A percentile compares a stretch with the other conserved stretches of the same genome.
These are phyloP conservation scores for Sclerotinia borealis DNA, from an alignment of 2,329 filamentous ascomycete genomes.

Conservation along the genomic window DNA sequence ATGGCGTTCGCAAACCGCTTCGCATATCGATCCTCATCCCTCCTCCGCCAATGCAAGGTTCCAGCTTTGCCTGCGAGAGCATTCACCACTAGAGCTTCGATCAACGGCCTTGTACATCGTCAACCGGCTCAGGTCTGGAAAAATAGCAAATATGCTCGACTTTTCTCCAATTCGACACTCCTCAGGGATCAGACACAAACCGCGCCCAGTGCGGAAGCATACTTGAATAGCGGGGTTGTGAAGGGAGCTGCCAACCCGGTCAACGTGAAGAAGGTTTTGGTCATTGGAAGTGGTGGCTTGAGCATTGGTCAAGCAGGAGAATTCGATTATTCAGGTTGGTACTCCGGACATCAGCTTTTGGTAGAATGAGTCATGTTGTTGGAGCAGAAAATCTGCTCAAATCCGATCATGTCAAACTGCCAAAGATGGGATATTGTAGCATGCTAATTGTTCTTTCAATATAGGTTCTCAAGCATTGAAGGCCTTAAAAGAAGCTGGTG, in stretches of 20 bases:
- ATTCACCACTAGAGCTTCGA: constrained; percentile 29
- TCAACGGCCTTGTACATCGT: constrained; percentile 23
- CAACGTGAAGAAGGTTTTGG: constrained; percentile 92
- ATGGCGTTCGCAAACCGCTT: constrained; percentile 33
- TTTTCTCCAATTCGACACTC: constrained; percentile 29
- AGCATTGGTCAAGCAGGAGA: constrained; percentile 97
- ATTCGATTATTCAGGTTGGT: constrained; percentile 91
- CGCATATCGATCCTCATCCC: constrained; percentile 28
- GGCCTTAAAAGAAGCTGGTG: constrained; percentile 90
- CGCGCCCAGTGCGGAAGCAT: constrained; percentile 77
- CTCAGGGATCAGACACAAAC: constrained; percentile 45
- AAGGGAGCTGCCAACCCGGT: constrained; percentile 70
- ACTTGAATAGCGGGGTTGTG: constrained; percentile 81
- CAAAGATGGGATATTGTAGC: neutral
- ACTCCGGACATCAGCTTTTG: constrained; percentile 10
- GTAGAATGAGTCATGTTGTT: constrained; percentile 24
- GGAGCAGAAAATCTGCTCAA: neutral
- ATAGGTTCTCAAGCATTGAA: constrained; percentile 92
- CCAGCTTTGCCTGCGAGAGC: constrained; percentile 22
- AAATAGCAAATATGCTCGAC: constrained; percentile 24
- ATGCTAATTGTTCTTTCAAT: constrained; percentile 21
- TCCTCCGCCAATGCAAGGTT: constrained; percentile 30
- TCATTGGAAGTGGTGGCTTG: constrained; percentile 91
- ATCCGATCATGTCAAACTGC: neutral
- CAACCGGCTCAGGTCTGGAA: constrained; percentile 23